These are phyloP conservation scores for Nicotiana tomentosiformis DNA, from an alignment of 257 asterid genomes.

Conservation along the genomic window DNA sequence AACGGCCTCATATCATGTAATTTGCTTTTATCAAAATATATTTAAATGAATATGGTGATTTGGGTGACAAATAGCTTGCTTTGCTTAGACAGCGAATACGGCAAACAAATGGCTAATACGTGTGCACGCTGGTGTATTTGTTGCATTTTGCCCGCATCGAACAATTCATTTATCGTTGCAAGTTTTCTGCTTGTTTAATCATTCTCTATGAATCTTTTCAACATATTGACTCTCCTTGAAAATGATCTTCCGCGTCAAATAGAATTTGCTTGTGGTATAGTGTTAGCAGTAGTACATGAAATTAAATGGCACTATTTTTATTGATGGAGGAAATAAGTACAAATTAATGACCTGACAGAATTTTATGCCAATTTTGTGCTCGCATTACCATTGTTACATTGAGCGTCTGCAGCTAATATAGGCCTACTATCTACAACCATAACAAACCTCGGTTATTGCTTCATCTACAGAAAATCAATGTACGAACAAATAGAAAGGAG, in stretches of 20 bases:
- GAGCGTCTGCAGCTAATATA: not conserved
- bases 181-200: not conserved
- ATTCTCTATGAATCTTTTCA: not conserved
- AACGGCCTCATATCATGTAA: conserved; percentile 1
- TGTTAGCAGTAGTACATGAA: not conserved
- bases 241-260: not conserved
- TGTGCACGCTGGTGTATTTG: not conserved
- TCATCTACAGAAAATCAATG: not conserved
- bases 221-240: not conserved
- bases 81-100: not conserved
- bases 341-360: not conserved
- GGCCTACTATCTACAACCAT: not conserved
- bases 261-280: not conserved
- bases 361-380: not conserved
- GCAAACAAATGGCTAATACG: not conserved
- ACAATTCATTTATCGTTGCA: not conserved
- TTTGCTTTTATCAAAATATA: not conserved
- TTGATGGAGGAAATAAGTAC: not conserved
- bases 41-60: conserved; percentile 3
- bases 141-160: not conserved
- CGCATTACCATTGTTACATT: not conserved
- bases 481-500: not conserved
- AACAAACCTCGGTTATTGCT: not conserved
- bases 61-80: not conserved
- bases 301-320: not conserved